Evolutionary conservation across 306 rosid species (phyloP), one percentile per base, ranked within the genome.

Genomic region (Quillaja saponaria): DNA sequence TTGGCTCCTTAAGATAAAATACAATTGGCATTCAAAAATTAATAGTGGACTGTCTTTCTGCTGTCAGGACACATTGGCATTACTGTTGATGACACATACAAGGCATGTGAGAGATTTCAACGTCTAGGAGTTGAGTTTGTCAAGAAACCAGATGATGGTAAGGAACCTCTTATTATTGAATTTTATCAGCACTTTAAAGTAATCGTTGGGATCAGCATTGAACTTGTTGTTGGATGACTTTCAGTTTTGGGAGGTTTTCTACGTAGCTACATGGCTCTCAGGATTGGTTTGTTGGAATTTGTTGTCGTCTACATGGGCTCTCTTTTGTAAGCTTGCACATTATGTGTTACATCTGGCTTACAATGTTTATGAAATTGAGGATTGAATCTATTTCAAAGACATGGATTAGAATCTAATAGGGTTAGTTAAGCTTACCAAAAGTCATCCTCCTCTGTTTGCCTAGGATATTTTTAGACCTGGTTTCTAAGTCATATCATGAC

Each of bases 41-140:
- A 25, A 25, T 25, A 4, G 31, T 25, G 31, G 4, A 25, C 31
- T 39, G 13, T 39, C 40, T 39, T 39, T 39, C 44, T 39, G 2
- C 44, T 39, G 44, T 39, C 69, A 92, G 96, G 99, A 53, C 99
- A 92, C 64, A 92, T 92, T 72, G 96, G 99, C 60, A 59, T 89
- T 64, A 89, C 99, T 8, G 96, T 92, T 71, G 95, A 92, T 75
- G 99, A 92, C 80, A 89, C 96, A 34, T 47, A 62, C 70, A 86
- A 89, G 88, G 95, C 95, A 39, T 86, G 95, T 69, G 96, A 92
- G 79, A 82, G 99, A 78, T 89, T 89, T 78, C 91, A 84, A 84
- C 65, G 76, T 45, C 76, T 89, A 17, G 96, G 99, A 45, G 84
- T 92, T 57, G 87, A 92, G 78, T 92, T 92, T 80, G 86, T 83